These are phyloP conservation scores for Sistotremastrum suecicum DNA, from an alignment of 768 basidiomycete genomes.

Conservation along the genomic window DNA sequence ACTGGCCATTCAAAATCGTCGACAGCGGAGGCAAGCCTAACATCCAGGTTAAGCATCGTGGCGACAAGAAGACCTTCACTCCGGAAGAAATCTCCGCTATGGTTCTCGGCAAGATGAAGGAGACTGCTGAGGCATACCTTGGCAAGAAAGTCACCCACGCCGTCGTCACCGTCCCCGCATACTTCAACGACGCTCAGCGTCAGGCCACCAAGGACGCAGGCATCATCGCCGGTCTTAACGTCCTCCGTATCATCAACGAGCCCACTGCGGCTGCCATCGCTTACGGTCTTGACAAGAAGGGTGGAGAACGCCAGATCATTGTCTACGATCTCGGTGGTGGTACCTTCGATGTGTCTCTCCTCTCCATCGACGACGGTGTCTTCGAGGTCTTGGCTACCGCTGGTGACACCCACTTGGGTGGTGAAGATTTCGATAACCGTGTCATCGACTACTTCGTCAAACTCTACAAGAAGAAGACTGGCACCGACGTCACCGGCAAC, in stretches of 20 bases:
- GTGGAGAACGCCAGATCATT: constrained; percentile 87
- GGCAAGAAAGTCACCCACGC: constrained; percentile 94
- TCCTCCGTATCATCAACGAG: constrained; percentile 97
- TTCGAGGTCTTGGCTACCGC: constrained; percentile 85
- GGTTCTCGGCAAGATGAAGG: constrained; percentile 97
- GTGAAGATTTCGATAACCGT: constrained; percentile 93
- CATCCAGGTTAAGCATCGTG: constrained; percentile 66
- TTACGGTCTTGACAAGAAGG: constrained; percentile 95
- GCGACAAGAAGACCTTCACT: constrained; percentile 46
- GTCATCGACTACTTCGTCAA: constrained; percentile 85
- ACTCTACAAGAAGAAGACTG: constrained; percentile 84
- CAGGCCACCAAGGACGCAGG: constrained; percentile 99
- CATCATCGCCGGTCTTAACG: constrained; percentile 84
- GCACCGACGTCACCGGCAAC: constrained; percentile 68
- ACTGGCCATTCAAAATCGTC: constrained; percentile 58
- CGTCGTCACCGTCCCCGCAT: constrained; percentile 96
- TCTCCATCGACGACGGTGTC: constrained; percentile 88
- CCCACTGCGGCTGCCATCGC: constrained; percentile 96
- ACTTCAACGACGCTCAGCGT: constrained; percentile 99
- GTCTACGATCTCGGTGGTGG: constrained; percentile 98
- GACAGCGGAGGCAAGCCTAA: constrained; percentile 71
- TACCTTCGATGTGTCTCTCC: constrained; percentile 96
- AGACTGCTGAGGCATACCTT: constrained; percentile 96
- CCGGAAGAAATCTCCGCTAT: constrained; percentile 94
- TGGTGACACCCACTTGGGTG: constrained; percentile 90